These are phyloP conservation scores for Neurospora sp. DNA, from an alignment of 495 filamentous ascomycete species.

Conservation along the genomic window DNA sequence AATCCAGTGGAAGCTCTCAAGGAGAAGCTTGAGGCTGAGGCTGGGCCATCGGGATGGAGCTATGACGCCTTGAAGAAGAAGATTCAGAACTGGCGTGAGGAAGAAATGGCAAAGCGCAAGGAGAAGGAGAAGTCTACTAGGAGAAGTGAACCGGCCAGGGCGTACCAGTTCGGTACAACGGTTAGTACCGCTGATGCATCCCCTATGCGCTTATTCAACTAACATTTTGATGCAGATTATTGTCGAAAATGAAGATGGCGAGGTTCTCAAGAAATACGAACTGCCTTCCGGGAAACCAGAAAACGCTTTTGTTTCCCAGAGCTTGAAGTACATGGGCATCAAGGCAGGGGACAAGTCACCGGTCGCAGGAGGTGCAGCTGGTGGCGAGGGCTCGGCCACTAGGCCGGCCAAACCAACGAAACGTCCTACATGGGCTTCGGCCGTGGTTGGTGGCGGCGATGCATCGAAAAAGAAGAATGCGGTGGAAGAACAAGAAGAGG, in stretches of 20 bases:
- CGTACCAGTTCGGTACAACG: slow-evolving; percentile 91
- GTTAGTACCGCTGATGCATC: slow-evolving; percentile 23
- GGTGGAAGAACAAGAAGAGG: slow-evolving; percentile 46
- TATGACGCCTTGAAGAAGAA: slow-evolving; percentile 36
- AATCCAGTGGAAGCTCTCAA: slow-evolving; percentile 17
- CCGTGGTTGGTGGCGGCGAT: slow-evolving; percentile 39
- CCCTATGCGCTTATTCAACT: slow-evolving; percentile 2
- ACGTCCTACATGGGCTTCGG: slow-evolving; percentile 34
- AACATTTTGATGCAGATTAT: slow-evolving; percentile 52
- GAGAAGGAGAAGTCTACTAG: slow-evolving; percentile 40
- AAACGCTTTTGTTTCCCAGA: slow-evolving; percentile 32
- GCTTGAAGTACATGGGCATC: slow-evolving; percentile 37
- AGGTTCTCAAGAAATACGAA: slow-evolving; percentile 95
- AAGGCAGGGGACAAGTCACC: slow-evolving; percentile 26
- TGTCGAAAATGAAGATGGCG: slow-evolving; percentile 94
- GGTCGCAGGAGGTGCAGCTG: slow-evolving; percentile 9
- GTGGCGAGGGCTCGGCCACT: slow-evolving; percentile 1
- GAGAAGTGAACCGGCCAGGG: slow-evolving; percentile 58
- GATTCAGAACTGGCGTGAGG: slow-evolving; percentile 43
- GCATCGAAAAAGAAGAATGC: slow-evolving; percentile 30
- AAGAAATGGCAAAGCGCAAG: slow-evolving; percentile 51
- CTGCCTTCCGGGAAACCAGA: slow-evolving; percentile 47
- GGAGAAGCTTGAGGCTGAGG: slow-evolving; percentile 35
- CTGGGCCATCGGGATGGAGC: slow-evolving; percentile 32
- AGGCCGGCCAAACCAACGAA: slow-evolving; percentile 1